Base-by-base conservation (phyloP, 2,329 filamentous ascomycete genomes). In the Rhinocladiella similis region DNA sequence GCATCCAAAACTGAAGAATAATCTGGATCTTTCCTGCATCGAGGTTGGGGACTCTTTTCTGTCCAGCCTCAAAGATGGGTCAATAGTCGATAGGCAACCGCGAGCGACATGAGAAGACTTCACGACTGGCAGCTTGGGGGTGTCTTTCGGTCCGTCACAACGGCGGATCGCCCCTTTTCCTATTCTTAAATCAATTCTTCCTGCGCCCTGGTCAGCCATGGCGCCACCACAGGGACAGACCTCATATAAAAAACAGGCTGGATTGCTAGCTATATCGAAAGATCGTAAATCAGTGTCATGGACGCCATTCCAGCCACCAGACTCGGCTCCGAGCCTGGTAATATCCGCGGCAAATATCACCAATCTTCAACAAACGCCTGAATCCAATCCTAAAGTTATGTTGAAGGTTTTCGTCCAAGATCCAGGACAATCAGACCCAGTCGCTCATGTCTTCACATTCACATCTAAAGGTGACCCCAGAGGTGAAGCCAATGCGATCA, bases 181-280 rank as follows among this genome's bases (percentile, higher is more conserved):
- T n/a, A n/a, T 35, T 39, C 43, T n/a, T 14, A 16, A 35, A 41
- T 41, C 5, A 5, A 16, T 5, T 7, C 12, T 5, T 13, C n/a
- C 5, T 16, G 14, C 38, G 10, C 5, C 12, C 19, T 19, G 33
- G 33, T 20, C 38, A n/a, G 43, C 16, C 12, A 87, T 87, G 84
- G 75, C 81, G 25, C 72, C 80, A 60, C 84, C 83, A 50, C 82
- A 79, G 65, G 90, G 87, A 57, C 83, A 82, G 61, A 86, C 88
- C 50, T 80, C 86, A 56, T 97, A 94, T 81, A 97, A 97, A 77
- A 99, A 97, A 80, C 94, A 96, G 74, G 90, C 97, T 78, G 94
- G 94, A 70, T 83, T 84, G 59, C 77, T 99, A 67, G 83, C 85
- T 22, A 80, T 97, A 65, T 85, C 89, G 14, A 77, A 82, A 54